Conservation (phyloP, 192 early-diverging fungal genomes). For the Thoreauomyces humboldtii region DNA sequence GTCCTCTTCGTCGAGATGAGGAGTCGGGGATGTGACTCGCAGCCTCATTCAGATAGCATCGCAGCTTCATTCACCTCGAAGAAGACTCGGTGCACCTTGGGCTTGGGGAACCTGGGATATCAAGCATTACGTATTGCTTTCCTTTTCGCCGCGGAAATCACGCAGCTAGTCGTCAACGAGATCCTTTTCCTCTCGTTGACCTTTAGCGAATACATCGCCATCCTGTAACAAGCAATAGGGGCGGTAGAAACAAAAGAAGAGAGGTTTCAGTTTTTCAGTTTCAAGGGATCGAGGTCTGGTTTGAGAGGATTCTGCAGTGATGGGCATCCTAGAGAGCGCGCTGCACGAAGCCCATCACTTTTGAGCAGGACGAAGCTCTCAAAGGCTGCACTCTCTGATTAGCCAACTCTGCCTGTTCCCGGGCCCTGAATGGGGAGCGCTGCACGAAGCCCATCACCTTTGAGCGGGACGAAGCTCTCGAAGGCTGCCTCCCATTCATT, state of each 20-base stretch:
- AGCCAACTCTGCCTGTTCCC: not conserved
- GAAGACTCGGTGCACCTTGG: too few species aligned
- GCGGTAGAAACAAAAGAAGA: not conserved
- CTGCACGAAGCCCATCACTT: not conserved
- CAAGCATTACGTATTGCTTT: too few species aligned
- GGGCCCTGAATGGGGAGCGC: not conserved
- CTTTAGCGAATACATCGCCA: too few species aligned
- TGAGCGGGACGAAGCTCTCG: not conserved
- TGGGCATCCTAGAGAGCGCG: not conserved
- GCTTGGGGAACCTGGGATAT: too few species aligned
- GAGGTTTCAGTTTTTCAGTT: not conserved
- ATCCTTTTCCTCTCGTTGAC: too few species aligned
- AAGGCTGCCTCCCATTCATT: not conserved
- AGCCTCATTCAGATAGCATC: too few species aligned
- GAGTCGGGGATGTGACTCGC: too few species aligned
- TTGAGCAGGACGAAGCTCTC: not conserved
- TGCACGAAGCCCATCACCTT: not conserved
- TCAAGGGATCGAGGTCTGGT: too few species aligned
- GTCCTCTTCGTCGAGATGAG: too few species aligned
- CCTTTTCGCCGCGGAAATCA: too few species aligned
- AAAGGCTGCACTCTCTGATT: not conserved
- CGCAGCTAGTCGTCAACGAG: too few species aligned
- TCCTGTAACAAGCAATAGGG: constrained; percentile 5
- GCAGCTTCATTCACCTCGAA: too few species aligned
- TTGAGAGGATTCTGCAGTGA: not conserved